Evolutionary conservation across 345 rosid species (phyloP), one percentile per base, ranked within the genome.

Genomic region (Hypericum perforatum): DNA sequence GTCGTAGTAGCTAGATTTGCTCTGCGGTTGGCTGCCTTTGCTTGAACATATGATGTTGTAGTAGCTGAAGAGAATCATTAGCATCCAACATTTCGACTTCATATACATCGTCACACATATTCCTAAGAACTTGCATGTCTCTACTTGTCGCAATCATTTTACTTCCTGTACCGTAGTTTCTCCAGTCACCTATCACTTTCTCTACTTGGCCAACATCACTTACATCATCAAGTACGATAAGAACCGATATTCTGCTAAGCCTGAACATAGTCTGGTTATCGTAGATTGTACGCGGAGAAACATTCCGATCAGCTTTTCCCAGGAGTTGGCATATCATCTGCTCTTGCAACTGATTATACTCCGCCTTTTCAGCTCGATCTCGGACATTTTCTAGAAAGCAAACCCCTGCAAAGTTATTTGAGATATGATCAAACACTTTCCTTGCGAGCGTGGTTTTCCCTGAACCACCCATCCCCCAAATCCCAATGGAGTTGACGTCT

Each of bases 381-480:
- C 37, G 7, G 0, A 48, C 16, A 48, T 48, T 16, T 22, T 22
- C 9, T 10, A 48, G 37, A 11, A 48, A 48, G 52, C 52, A 6
- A 5, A 6, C 29, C 5, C 52, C 52, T 6, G 15, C 52, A 48
- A 48, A 48, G 9, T n/a, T 14, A 8, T 48, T 11, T 7, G 7
- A 48, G 16, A 7, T 48, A 36, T 14, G 52, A 11, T 48, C 22
- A 48, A 13, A 48, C 7, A 48, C 52, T 10, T 7, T 7, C 36
- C 22, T 6, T 2, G 52, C 52, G 22, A 48, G 15, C 9, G 52
- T 48, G 9, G 52, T 48, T 48, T 48, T 48, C 12, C 52, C 52
- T 5, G 16, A 22, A 5, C 52, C 52, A 13, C 52, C 36, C 8
- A 15, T 48, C 1, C 52, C 52, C 8, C 9, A 48, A 36, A 48